Evolutionary conservation across 495 filamentous ascomycete genomes (phyloP), one percentile per base, ranked within the genome.

Genomic region (Penicillium diatomitis): DNA sequence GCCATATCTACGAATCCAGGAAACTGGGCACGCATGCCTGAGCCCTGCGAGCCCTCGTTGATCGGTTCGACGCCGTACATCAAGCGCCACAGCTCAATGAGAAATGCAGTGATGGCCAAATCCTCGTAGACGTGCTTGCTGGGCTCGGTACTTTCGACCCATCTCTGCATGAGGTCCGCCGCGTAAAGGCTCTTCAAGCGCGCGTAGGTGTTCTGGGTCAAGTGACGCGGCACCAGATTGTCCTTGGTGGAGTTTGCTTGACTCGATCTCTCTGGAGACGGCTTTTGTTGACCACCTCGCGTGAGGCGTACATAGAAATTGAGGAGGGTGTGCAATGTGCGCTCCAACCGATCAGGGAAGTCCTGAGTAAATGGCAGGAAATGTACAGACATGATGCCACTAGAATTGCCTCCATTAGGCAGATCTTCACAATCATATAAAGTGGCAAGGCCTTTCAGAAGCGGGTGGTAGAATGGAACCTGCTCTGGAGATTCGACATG

Each of bases 91-190:
- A 96, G 73, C 73, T 95, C 91, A 32, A 97, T 85, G 36, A 98
- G 67, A 58, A 97, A 97, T 7, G 92, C 88, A 1, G 94, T 84
- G 50, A 97, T 94, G n/a, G 81, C 71, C 12, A 98, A 67, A 62
- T 97, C 90, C 62, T 97, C 92, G 63, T 95, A 95, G 6, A 96
- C 87, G 65, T 97, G 89, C 62, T 96, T 97, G 20, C 72, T 74
- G 0, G 90, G 87, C 61, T 95, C 89, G 2, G 91, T 96, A 40
- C 74, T 72, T 67, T 97, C 91, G 8, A 79, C 81, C 92, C 94
- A 97, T 6, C 62, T 61, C 28, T 76, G 63, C 28, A 85, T 81
- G 11, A 98, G 70, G 8, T 61, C 54, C 3, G 74, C 67, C 0
- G 86, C 88, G 65, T 97, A 88, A 42, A 76, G 81, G 12, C 72